phyloP scores from a whole-genome alignment of 2,329 filamentous ascomycete species.

The Boeremia lycopersici region DNA sequence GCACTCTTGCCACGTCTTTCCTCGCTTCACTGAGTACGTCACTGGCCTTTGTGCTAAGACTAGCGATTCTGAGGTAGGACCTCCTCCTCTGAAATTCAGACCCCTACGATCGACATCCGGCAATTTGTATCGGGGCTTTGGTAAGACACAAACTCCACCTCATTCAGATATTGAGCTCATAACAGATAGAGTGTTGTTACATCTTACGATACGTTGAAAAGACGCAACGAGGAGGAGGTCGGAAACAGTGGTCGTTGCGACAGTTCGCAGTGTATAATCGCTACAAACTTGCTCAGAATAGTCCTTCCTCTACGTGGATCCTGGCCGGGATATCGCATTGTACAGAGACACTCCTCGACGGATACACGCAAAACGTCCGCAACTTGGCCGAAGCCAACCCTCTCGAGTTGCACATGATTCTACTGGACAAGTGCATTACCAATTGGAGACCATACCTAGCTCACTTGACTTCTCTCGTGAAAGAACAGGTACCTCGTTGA shows the following conservation, averaged over 20 bases:
- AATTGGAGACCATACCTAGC: slow-evolving; percentile 28
- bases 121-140: background rate
- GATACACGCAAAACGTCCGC: background rate
- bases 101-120: background rate
- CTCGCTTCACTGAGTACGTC: slow-evolving; percentile 27
- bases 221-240: slow-evolving; percentile 1
- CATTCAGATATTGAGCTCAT: background rate
- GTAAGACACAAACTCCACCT: background rate
- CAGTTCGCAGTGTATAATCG: slow-evolving; percentile 25
- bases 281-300: slow-evolving; percentile 4
- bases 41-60: slow-evolving; percentile 20
- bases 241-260: slow-evolving; percentile 22
- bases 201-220: slow-evolving; percentile 4
- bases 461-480: slow-evolving; percentile 14
- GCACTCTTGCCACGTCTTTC: slow-evolving; percentile 23
- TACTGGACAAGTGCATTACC: slow-evolving; percentile 25
- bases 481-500: background rate
- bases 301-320: slow-evolving; percentile 4
- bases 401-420: slow-evolving; percentile 32
- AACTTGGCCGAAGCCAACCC: slow-evolving; percentile 18
- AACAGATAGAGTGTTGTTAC: slow-evolving; percentile 2
- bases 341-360: background rate
- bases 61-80: slow-evolving; percentile 24
- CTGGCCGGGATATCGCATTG: background rate
- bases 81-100: slow-evolving; percentile 21